Conservation (phyloP, 2,329 filamentous ascomycete species). For the Albophoma yamanashiensis region DNA sequence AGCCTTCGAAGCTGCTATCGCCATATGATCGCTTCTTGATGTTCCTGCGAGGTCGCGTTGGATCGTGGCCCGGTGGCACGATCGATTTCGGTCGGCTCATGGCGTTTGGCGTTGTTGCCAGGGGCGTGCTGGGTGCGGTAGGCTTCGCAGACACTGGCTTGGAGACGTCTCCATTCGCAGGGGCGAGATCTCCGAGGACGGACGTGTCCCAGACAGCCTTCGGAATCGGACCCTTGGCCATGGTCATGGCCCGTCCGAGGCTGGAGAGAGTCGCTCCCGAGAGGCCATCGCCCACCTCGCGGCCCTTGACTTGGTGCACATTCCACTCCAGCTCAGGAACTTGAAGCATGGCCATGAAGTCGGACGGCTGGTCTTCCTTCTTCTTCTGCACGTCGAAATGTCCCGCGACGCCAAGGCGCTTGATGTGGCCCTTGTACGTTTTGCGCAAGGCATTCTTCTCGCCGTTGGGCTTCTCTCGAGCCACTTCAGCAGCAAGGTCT, state of each 20-base stretch:
- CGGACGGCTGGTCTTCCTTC: constrained; percentile 37
- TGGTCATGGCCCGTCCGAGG: constrained; percentile 41
- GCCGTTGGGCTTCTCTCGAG: constrained; percentile 52
- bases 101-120: constrained; percentile 21
- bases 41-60: constrained; percentile 49
- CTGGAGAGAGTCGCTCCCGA: constrained; percentile 29
- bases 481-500: constrained; percentile 48
- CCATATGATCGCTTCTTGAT: constrained; percentile 68
- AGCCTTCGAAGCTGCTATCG: constrained; percentile 65
- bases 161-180: constrained; percentile 25
- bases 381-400: constrained; percentile 49
- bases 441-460: constrained; percentile 58
- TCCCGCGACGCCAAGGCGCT: constrained; percentile 49
- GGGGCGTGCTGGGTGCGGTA: constrained; percentile 43
- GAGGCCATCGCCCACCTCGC: constrained; percentile 44
- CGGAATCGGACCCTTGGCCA: constrained; percentile 46
- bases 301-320: constrained; percentile 40
- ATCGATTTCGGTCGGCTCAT: constrained; percentile 27
- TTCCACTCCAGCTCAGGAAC: constrained; percentile 48
- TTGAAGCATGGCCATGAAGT: constrained; percentile 40
- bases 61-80: constrained; percentile 29
- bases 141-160: constrained; percentile 33
- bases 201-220: constrained; percentile 46
- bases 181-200: constrained; percentile 45
- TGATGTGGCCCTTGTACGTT: constrained; percentile 59